Evolutionary conservation across 2,329 filamentous ascomycete genomes (phyloP), one percentile per base, ranked within the genome.

Genomic region (Ambrosiella cleistominuta): DNA sequence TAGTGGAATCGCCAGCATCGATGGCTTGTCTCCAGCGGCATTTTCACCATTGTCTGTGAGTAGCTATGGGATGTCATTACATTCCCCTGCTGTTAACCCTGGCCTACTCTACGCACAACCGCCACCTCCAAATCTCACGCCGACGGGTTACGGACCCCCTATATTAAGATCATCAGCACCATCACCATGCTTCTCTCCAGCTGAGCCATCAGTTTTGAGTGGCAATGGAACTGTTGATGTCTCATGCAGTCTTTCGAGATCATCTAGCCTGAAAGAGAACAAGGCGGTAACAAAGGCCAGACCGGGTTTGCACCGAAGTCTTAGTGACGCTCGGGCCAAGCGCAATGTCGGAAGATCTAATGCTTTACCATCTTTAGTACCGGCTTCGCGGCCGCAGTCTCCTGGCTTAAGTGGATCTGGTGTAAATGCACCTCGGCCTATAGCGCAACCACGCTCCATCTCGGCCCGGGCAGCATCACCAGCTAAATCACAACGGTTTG

Each of bases 61-160:
- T 54, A 44, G 50, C 35, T 54, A 17, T 45, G 36, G 49, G 3
- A 60, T 53, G 17, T 45, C 49, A 9, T 35, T 47, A n/a, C 53
- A 57, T 45, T 49, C 59, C 7, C 56, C 59, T 8, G 75, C 72
- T n/a, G 79, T 83, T 5, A 72, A 83, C 63, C 80, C 80, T 1
- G 80, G 77, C 7, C 69, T 83, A 13, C 68, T 83, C 7, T 78
- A 80, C 64, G 77, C 9, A 74, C 77, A 61, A 27, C 71, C 71
- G 11, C 75, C 75, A 17, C 73, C 75, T 57, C 71, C 77, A 68
- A 71, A 75, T 45, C 61, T 70, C 27, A 65, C 65, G 52, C 72
- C 42, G 12, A 13, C 44, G 27, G 50, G 49, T 37, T 57, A 51
- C 42, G 45, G 13, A 12, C n/a, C n/a, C 6, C 44, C 40, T 11